Percentiles rank a stretch among this genome's conserved stretches.
These are phyloP conservation scores for Hansenula lynferdii DNA, from an alignment of 1,139 yeast species.

Conservation along the genomic window DNA sequence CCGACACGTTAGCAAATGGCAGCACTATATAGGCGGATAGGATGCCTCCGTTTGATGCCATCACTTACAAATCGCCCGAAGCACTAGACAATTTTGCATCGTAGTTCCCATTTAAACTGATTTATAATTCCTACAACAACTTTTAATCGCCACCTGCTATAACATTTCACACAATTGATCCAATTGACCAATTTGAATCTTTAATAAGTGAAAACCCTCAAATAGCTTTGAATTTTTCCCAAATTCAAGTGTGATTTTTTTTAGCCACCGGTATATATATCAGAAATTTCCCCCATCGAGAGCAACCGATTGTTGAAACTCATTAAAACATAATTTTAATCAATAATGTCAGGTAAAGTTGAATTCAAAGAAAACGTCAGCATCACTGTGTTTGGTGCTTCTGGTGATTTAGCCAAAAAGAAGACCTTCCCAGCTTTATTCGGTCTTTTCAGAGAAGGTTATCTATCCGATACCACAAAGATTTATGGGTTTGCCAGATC, in stretches of 20 bases:
- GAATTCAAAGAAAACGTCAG: slow-evolving; percentile 58
- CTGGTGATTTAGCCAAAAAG: slow-evolving; percentile 96
- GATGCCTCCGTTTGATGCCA: slow-evolving; percentile 1
- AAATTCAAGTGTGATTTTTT: too few species aligned
- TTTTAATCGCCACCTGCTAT: too few species aligned
- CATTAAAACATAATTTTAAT: not conserved
- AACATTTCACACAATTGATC: too few species aligned
- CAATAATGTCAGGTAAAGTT: slow-evolving; percentile 8
- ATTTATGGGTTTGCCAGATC: slow-evolving; percentile 94
- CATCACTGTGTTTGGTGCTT: slow-evolving; percentile 90
- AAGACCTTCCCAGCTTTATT: slow-evolving; percentile 85
- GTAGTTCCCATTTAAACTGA: too few species aligned
- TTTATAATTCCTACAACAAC: too few species aligned
- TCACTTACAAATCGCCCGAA: too few species aligned
- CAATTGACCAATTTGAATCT: too few species aligned
- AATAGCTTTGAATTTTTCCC: too few species aligned
- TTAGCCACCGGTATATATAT: too few species aligned
- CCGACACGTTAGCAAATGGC: not conserved
- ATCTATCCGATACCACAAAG: slow-evolving; percentile 61
- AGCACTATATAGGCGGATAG: slow-evolving; percentile 2
- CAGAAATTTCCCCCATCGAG: not conserved
- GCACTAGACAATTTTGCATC: too few species aligned
- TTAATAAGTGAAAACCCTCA: too few species aligned
- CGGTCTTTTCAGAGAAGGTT: slow-evolving; percentile 73
- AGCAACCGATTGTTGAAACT: not conserved